phyloP scores from a whole-genome alignment of 352 stramenopile genomes.

The Globisporangium megalacanthum region DNA sequence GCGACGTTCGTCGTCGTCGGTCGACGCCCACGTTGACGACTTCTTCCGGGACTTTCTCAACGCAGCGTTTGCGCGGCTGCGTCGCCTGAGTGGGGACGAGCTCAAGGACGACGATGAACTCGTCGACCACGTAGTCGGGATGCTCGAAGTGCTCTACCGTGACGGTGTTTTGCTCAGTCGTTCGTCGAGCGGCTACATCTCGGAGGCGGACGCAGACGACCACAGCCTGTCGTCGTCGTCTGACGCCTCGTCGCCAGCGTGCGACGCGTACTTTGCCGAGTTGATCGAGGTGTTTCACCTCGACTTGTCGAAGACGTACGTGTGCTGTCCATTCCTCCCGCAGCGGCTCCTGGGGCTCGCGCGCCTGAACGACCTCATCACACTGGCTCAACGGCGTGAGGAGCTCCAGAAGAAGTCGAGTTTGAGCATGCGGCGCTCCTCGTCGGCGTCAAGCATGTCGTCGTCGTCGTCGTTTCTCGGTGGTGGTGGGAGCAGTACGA shows the following conservation, averaged over 20 bases:
- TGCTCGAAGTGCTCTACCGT: constrained; percentile 66
- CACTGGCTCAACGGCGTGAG: constrained; percentile 68
- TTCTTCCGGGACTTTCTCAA: constrained; percentile 82
- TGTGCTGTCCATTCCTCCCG: constrained; percentile 78
- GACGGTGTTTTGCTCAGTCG: constrained; percentile 51
- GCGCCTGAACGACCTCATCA: constrained; percentile 70
- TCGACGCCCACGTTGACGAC: constrained; percentile 48
- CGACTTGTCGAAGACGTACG: constrained; percentile 81
- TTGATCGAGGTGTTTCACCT: constrained; percentile 80
- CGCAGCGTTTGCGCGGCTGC: constrained; percentile 57
- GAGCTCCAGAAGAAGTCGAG: constrained; percentile 57
- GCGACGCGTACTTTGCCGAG: constrained; percentile 54
- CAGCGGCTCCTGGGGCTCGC: constrained; percentile 69
- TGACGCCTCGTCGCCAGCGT: constrained; percentile 14
- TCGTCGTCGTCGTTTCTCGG: constrained; percentile 20
- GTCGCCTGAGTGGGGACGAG: constrained; percentile 59
- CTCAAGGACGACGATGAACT: constrained; percentile 79
- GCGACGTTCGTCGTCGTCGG: constrained; percentile 10
- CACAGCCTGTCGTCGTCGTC: background rate
- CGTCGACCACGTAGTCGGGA: constrained; percentile 64
- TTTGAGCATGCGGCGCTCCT: constrained; percentile 37
- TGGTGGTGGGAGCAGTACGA: constrained; percentile 16
- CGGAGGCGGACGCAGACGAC: constrained; percentile 16
- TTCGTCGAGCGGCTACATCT: constrained; percentile 8
- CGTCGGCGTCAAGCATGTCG: constrained; percentile 18